These are phyloP conservation scores for Trichophyton simii DNA, from an alignment of 2,329 filamentous ascomycete genomes.

Conservation along the genomic window DNA sequence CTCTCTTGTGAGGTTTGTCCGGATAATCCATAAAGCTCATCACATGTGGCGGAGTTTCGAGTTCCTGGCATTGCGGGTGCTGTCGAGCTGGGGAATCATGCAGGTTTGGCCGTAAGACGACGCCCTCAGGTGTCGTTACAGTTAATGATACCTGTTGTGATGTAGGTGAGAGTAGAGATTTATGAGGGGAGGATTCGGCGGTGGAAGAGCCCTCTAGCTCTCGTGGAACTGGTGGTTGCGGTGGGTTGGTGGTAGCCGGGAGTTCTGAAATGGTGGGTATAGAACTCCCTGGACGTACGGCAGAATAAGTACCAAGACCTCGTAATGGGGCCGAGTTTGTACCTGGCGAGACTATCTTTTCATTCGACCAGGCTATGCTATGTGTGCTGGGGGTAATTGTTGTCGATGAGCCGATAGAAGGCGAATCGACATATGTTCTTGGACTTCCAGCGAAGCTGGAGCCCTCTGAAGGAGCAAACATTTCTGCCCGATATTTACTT, in stretches of 20 bases:
- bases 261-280: background rate
- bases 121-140: slow-evolving; percentile 3
- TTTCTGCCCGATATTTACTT: background rate
- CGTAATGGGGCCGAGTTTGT: background rate
- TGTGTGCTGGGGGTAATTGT: background rate
- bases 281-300: background rate
- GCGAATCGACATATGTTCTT: background rate
- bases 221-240: background rate
- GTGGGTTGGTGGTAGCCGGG: background rate
- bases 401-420: background rate
- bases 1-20: background rate
- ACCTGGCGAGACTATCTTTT: background rate
- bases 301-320: background rate
- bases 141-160: background rate
- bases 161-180: background rate
- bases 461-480: background rate
- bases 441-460: background rate
- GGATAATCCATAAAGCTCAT: slow-evolving; percentile 11
- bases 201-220: background rate
- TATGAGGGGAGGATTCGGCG: background rate
- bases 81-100: background rate
- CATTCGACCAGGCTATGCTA: background rate
- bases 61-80: background rate
- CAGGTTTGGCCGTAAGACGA: slow-evolving; percentile 6
- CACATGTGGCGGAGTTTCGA: slow-evolving; percentile 3